Evolutionary conservation across 1,139 yeast species (phyloP).

Genomic region (Hemisphaericaspora subhashii): DNA sequence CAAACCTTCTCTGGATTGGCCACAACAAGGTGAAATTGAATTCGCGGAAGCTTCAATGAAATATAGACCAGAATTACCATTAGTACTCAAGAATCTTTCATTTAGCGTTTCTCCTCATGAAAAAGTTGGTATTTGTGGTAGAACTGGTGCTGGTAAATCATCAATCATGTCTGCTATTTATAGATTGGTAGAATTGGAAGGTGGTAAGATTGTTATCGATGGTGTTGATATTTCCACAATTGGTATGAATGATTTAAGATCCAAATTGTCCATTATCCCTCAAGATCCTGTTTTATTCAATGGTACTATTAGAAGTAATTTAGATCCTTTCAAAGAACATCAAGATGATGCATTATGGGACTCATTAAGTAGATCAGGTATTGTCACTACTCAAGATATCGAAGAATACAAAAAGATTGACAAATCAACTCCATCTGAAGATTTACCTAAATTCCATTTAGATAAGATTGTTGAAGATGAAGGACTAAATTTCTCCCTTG

Average conservation of each 20-base stretch:
- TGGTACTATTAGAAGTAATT: slow-evolving; percentile 40
- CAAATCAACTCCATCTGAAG: slow-evolving; percentile 21
- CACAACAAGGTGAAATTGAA: slow-evolving; percentile 46
- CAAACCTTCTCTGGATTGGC: slow-evolving; percentile 53
- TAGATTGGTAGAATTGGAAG: slow-evolving; percentile 56
- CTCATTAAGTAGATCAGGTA: slow-evolving; percentile 45
- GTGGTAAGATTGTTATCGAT: slow-evolving; percentile 57
- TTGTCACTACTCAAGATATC: slow-evolving; percentile 31
- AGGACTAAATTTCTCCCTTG: slow-evolving; percentile 55
- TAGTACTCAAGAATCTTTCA: slow-evolving; percentile 59
- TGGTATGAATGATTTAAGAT: slow-evolving; percentile 34
- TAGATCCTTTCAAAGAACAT: slow-evolving; percentile 41
- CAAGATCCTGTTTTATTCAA: slow-evolving; percentile 47
- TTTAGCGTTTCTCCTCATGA: slow-evolving; percentile 51
- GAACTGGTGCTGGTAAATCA: slow-evolving; percentile 81
- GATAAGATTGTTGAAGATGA: slow-evolving; percentile 53
- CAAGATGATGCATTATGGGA: slow-evolving; percentile 45
- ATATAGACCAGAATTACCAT: slow-evolving; percentile 76
- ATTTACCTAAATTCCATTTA: slow-evolving; percentile 48
- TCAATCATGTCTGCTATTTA: slow-evolving; percentile 67
- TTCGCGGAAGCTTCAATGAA: slow-evolving; percentile 62
- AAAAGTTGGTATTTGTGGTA: slow-evolving; percentile 74
- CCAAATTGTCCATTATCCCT: slow-evolving; percentile 42
- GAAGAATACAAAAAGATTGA: slow-evolving; percentile 19
- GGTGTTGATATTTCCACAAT: slow-evolving; percentile 53